A percentile compares a stretch with the other conserved stretches of the same genome.
These are phyloP conservation scores for Stylonectria norvegica DNA, from an alignment of 2,329 filamentous ascomycete genomes.

Conservation along the genomic window DNA sequence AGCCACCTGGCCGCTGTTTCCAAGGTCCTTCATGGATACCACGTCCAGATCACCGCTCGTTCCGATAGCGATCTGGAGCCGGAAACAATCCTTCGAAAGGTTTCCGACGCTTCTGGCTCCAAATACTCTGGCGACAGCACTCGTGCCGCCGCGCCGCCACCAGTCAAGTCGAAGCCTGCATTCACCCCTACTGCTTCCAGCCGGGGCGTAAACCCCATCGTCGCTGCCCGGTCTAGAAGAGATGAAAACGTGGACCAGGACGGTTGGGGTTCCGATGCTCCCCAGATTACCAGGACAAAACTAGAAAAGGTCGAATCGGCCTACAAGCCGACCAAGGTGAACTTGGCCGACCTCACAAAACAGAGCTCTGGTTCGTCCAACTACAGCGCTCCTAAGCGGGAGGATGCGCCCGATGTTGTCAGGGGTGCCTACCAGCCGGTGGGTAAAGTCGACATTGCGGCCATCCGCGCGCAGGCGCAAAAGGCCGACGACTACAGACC, in stretches of 20 bases:
- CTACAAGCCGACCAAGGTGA: conserved; percentile 93
- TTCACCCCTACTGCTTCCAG: conserved; percentile 72
- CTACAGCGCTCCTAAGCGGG: conserved; percentile 45
- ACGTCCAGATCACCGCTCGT: conserved; percentile 94
- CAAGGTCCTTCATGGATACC: conserved; percentile 93
- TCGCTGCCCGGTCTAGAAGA: conserved; percentile 60
- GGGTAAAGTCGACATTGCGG: conserved; percentile 96
- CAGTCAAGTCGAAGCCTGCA: conserved; percentile 82
- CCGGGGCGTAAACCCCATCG: conserved; percentile 59
- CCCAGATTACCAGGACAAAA: conserved; percentile 80
- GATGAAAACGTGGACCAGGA: conserved; percentile 69
- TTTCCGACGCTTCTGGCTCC: conserved; percentile 87
- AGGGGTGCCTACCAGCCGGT: conserved; percentile 87
- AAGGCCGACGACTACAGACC: conserved; percentile 74
- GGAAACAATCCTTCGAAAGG: conserved; percentile 86
- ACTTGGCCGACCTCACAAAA: conserved; percentile 79
- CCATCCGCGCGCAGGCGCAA: conserved; percentile 73
- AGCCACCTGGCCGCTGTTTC: conserved; percentile 87
- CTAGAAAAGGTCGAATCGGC: conserved; percentile 89
- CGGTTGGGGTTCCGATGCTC: conserved; percentile 93
- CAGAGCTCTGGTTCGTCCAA: conserved; percentile 67
- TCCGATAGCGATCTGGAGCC: conserved; percentile 86
- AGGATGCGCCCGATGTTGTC: conserved; percentile 57
- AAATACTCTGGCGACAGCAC: conserved; percentile 78
- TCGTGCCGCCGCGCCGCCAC: conserved; percentile 56